A percentile compares a stretch with the other conserved stretches of the same genome.
Conservation (phyloP, 768 basidiomycete species). For the Leccinum variicolor region DNA sequence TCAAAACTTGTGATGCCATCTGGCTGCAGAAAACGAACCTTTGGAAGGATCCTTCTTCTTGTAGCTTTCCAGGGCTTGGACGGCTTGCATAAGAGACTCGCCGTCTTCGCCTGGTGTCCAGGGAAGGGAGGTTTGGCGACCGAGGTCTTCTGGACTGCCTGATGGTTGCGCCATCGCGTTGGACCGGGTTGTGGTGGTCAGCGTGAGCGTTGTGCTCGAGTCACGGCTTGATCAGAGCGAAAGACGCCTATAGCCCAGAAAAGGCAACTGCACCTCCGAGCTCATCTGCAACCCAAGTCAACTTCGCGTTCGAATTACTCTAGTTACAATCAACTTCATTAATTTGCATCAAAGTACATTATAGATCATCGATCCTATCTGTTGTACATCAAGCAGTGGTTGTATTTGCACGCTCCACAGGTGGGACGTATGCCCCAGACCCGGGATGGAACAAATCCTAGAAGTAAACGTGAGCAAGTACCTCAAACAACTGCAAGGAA, state of each 20-base stretch:
- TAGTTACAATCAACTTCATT: neutral
- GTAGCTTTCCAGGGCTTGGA: slow-evolving; percentile 79
- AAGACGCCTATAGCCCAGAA: slow-evolving; percentile 1
- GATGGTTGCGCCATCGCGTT: slow-evolving; percentile 26
- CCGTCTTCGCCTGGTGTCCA: slow-evolving; percentile 33
- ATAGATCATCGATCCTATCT: neutral
- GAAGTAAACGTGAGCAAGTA: neutral
- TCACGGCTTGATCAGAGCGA: neutral
- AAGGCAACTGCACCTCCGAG: slow-evolving; percentile 6
- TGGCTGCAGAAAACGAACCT: slow-evolving; percentile 40
- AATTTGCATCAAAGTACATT: neutral
- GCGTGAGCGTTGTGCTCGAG: neutral
- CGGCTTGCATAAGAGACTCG: slow-evolving; percentile 41
- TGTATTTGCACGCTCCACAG: neutral
- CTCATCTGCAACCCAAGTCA: neutral
- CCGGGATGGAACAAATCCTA: slow-evolving; percentile 43
- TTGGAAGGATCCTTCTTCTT: slow-evolving; percentile 83
- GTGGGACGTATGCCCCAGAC: slow-evolving; percentile 36
- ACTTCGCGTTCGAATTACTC: neutral
- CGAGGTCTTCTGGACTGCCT: slow-evolving; percentile 34
- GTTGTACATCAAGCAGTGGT: neutral
- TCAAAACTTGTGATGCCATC: neutral
- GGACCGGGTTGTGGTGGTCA: slow-evolving; percentile 5
- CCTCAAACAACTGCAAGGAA: neutral
- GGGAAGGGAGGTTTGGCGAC: slow-evolving; percentile 28